Base-by-base conservation (phyloP, 2,329 filamentous ascomycete genomes). In the Polytolypa hystricis region DNA sequence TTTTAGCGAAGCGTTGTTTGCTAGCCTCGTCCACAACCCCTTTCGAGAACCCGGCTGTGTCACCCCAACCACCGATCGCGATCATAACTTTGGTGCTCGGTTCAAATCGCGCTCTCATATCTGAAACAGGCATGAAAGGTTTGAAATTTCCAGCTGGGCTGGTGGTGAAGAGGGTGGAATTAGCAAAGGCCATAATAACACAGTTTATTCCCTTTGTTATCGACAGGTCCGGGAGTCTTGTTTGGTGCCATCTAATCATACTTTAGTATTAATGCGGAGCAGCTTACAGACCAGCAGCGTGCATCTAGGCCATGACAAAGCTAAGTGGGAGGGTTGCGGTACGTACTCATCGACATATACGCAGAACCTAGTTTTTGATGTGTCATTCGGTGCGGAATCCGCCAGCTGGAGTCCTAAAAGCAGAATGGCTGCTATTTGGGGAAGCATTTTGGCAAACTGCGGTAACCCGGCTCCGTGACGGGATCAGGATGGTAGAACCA, bases 61-160 rank as follows among this genome's bases (percentile, higher is more conserved):
- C 73, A 0, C 77, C 77, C 79, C 79, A 83, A 31, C 78, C 79
- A 5, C 79, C 79, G 43, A 83, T 72, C 12, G 79, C 77, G 26
- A 82, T 65, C 58, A 78, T 68, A 15, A 85, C 57, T 46, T 80
- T 77, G 14, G 77, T 77, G 17, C 63, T 64, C 0, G 67, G 52
- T 9, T 64, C 52, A 38, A 76, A 79, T 14, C 73, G 60, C 17
- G 58, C 57, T 12, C 74, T 69, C 30, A 76, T 61, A 3, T 67
- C 62, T 0, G 57, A 50, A 2, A 78, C 55, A 1, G 66, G 52
- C 53, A 70, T 66, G 46, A 76, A 78, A 0, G 75, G 73, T 35
- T 61, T 60, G 46, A 68, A 74, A 0, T 56, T 47, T 14, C 58
- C 60, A 0, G 61, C 44, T 0, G 57, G 61, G 32, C 64, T 56